Percentiles rank a stretch among this genome's conserved stretches.
Conservation (phyloP, 768 basidiomycete genomes). For the Hericium coralloides region DNA sequence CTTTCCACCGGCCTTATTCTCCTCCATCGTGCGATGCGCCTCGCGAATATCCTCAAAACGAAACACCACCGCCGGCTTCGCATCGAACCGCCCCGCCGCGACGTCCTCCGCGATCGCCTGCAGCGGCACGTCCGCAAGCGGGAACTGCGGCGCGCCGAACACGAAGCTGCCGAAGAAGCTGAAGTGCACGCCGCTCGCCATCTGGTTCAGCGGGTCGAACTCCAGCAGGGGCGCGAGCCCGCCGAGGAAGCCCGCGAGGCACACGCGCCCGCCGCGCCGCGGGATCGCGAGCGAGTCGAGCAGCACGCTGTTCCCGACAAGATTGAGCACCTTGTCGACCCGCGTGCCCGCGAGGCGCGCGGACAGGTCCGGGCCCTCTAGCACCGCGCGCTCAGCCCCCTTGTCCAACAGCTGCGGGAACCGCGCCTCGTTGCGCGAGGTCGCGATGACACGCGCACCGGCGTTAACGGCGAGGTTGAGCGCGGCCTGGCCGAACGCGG, state of each 20-base stretch:
- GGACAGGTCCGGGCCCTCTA: not conserved
- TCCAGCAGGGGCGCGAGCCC: not conserved
- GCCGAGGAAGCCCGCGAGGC: not conserved
- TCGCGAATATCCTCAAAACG: not conserved
- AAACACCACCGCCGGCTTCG: not conserved
- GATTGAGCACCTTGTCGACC: not conserved
- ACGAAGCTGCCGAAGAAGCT: not conserved
- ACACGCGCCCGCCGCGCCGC: not conserved
- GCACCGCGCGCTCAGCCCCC: not conserved
- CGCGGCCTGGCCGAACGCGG: not conserved
- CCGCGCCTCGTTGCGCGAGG: not conserved
- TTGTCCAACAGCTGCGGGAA: not conserved
- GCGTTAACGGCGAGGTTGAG: not conserved
- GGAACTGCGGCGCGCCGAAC: not conserved
- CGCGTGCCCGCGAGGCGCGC: not conserved
- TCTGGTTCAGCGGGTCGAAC: not conserved
- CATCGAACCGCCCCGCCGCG: not conserved
- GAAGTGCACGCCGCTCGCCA: not conserved
- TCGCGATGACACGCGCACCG: not conserved
- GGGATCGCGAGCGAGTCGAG: not conserved
- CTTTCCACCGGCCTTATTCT: not conserved
- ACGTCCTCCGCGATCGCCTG: not conserved
- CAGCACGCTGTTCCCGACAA: not conserved
- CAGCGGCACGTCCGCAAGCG: not conserved
- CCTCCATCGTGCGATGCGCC: not conserved